Conservation (phyloP, 805 yeast species). For the Wickerhamia fluorescens region DNA sequence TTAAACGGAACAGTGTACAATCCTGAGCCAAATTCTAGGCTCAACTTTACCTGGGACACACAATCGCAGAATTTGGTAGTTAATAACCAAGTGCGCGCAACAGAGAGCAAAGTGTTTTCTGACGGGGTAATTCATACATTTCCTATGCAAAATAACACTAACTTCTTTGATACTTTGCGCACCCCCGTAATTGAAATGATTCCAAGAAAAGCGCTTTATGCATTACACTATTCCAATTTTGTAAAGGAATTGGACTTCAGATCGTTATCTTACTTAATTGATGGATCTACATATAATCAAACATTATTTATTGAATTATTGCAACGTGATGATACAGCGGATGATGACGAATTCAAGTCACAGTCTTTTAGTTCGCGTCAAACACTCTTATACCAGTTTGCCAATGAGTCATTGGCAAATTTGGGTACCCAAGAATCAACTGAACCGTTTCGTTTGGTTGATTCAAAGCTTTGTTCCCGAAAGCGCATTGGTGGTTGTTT, state of each 20-base stretch:
- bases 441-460: slow-evolving; percentile 37
- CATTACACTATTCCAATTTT: slow-evolving; percentile 47
- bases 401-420: slow-evolving; percentile 26
- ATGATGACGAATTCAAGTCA: slow-evolving; percentile 10
- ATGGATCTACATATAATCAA: slow-evolving; percentile 42
- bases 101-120: slow-evolving; percentile 14
- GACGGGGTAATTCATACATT: slow-evolving; percentile 33
- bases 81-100: slow-evolving; percentile 13
- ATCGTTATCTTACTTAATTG: slow-evolving; percentile 48
- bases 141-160: slow-evolving; percentile 6
- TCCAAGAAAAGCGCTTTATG: slow-evolving; percentile 31
- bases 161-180: slow-evolving; percentile 16
- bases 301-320: slow-evolving; percentile 52
- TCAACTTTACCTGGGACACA: neutral
- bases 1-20: slow-evolving; percentile 18
- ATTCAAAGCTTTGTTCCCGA: slow-evolving; percentile 50
- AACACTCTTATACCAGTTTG: slow-evolving; percentile 56
- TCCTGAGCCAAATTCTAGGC: neutral
- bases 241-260: slow-evolving; percentile 67
- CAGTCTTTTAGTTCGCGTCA: slow-evolving; percentile 27
- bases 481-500: slow-evolving; percentile 55
- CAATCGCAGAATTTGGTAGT: slow-evolving; percentile 8
- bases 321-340: slow-evolving; percentile 27
- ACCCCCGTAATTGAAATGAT: slow-evolving; percentile 18
- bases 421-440: slow-evolving; percentile 5